Conservation (phyloP, 2,329 filamentous ascomycete genomes). For the Colletotrichum melonis region DNA sequence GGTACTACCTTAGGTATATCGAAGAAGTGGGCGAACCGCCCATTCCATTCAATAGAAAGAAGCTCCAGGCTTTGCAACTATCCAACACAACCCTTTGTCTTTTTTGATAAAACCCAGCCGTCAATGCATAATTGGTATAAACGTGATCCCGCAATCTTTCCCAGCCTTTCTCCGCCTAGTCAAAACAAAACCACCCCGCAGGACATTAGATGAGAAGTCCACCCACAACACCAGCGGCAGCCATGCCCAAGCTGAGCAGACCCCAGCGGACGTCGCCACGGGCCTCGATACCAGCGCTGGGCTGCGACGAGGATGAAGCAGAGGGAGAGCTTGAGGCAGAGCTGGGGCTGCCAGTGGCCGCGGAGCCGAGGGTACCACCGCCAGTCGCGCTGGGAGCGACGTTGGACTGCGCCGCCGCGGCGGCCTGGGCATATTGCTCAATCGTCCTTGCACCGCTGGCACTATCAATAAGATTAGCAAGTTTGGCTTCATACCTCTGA, state of each 20-base stretch:
- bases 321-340: conserved; percentile 7
- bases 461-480: neutral
- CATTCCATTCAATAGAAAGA: neutral
- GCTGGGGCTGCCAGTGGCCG: conserved; percentile 14
- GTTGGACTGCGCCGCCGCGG: conserved; percentile 25
- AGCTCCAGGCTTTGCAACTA: neutral
- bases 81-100: no score
- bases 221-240: conserved; percentile 29
- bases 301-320: neutral
- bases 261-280: conserved; percentile 31
- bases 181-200: neutral
- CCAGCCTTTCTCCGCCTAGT: neutral
- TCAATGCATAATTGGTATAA: neutral
- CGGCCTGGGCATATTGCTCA: conserved; percentile 16
- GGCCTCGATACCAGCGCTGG: conserved; percentile 29
- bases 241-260: conserved; percentile 27
- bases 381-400: conserved; percentile 28
- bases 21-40: neutral
- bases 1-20: neutral
- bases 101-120: neutral
- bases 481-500: neutral
- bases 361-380: conserved; percentile 31
- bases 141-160: neutral
- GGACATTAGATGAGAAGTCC: conserved; percentile 24
- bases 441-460: conserved; percentile 15